Evolutionary conservation across 1,139 yeast species (phyloP), one percentile per base, ranked within the genome.

Genomic region (Tardiomyces depauwii): DNA sequence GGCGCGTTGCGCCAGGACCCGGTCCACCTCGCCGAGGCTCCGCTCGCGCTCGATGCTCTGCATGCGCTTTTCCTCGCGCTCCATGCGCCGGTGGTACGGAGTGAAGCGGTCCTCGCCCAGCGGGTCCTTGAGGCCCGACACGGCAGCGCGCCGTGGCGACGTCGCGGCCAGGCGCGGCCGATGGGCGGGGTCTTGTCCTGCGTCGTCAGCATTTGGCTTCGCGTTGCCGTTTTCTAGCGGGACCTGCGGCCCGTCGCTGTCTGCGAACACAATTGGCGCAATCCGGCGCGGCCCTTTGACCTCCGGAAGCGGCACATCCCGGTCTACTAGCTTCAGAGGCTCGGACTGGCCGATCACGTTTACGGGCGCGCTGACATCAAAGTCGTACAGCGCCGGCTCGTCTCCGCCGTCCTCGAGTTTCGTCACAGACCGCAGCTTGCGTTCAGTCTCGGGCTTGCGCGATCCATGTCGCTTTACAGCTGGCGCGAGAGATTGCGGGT

Each of bases 61-160:
- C 76, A 81, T 77, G 39, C 76, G 70, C 46, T 72, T 72, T 58
- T 84, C 94, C 49, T 80, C 82, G 46, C 78, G 76, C 50, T 74
- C 76, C 84, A 82, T 80, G 42, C 73, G 68, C 41, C 73, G 70
- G 58, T 82, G 89, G 55, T 78, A 80, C 0, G 66, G 55, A 1
- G 58, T 59, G 55, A 72, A 83, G 1, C 65, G 42, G 0, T 63
- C 64, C 49, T 79, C 83, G 0, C 61, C 53, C 16, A 82, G 62
- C 2, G 73, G 70, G 51, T 79, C 83, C 1, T 28, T 36, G 1
- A 44, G 5, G 3, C 7, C 28, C 7, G 27, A 21, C 18, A 13
- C 2, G 4, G 16, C n/a, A 4, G 16, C 36, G 4, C 36, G 36
- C 7, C 25, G 4, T 21, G 25, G 32, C 4, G 13, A 11, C 32